Evolutionary conservation across 345 rosid genomes (phyloP).

Genomic region (Diplotaxis tenuifolia): DNA sequence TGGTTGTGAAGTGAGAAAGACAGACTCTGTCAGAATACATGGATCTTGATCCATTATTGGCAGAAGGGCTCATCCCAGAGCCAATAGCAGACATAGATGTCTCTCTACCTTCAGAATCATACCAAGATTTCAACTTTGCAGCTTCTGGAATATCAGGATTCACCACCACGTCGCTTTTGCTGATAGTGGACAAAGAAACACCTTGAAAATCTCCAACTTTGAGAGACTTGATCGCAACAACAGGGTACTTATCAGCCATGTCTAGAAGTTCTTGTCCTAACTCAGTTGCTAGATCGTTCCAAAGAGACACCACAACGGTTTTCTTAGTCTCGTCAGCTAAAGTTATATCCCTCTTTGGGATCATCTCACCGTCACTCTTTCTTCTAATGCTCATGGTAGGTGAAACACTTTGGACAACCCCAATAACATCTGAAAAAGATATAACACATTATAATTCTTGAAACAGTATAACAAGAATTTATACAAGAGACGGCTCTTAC

Average conservation of each 20-base stretch:
- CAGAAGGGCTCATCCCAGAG: constrained; percentile 54
- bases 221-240: constrained; percentile 78
- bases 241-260: constrained; percentile 59
- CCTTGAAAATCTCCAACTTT: constrained; percentile 95
- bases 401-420: constrained; percentile 87
- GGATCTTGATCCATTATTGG: constrained; percentile 56
- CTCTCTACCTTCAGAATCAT: constrained; percentile 80
- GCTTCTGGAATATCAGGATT: constrained; percentile 78
- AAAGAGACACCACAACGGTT: constrained; percentile 80
- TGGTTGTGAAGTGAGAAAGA: constrained; percentile 59
- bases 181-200: constrained; percentile 70
- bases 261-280: constrained; percentile 80
- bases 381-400: constrained; percentile 74
- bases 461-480: not conserved
- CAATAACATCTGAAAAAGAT: constrained; percentile 63
- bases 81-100: constrained; percentile 72
- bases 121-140: constrained; percentile 71
- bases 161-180: constrained; percentile 57
- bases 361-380: constrained; percentile 65
- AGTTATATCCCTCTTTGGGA: constrained; percentile 86
- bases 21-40: constrained; percentile 69
- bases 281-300: constrained; percentile 85
- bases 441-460: not conserved
- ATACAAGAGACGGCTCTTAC: constrained; percentile 41
- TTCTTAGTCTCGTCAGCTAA: constrained; percentile 81